Percentiles rank a stretch among this genome's conserved stretches.
Conservation (phyloP, 1,284 basidiomycete genomes). For the Irpex sp. region DNA sequence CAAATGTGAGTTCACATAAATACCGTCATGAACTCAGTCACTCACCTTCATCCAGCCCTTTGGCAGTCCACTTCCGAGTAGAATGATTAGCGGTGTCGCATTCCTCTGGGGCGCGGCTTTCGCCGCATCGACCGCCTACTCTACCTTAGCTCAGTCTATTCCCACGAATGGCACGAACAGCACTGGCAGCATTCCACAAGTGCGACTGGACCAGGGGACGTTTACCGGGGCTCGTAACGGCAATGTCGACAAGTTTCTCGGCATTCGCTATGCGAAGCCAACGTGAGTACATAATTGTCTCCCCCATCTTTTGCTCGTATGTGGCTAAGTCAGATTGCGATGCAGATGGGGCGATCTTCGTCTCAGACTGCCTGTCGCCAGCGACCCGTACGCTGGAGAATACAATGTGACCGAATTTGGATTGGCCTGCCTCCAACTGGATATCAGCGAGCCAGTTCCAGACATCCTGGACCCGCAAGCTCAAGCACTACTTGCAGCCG, state of each 20-base stretch:
- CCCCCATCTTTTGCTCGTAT: too few relatives aligned
- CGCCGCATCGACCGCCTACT: too few relatives aligned
- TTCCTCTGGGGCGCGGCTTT: too few relatives aligned
- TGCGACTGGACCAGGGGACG: conserved; percentile 20
- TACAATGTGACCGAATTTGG: conserved; percentile 42
- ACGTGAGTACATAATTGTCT: conserved; percentile 15
- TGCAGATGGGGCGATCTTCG: conserved; percentile 22
- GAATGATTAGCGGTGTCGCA: too few relatives aligned
- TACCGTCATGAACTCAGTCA: too few relatives aligned
- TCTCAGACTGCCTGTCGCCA: conserved; percentile 44
- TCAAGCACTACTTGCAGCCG: not conserved
- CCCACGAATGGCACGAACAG: too few relatives aligned
- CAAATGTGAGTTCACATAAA: too few relatives aligned
- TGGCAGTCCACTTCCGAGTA: too few relatives aligned
- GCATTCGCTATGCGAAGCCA: conserved; percentile 22
- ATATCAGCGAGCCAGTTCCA: conserved; percentile 4
- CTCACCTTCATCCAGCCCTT: too few relatives aligned
- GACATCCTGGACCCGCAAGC: not conserved
- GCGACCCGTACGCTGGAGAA: conserved; percentile 35
- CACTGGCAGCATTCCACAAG: not conserved
- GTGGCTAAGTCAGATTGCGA: too few relatives aligned
- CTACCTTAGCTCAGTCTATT: too few relatives aligned
- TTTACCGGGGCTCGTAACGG: conserved; percentile 19
- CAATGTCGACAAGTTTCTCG: conserved; percentile 18
- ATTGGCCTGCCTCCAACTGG: conserved; percentile 47